Evolutionary conservation across 2,329 filamentous ascomycete genomes (phyloP), one percentile per base, ranked within the genome.

Genomic region (Cylindrodendrum hubeiense): DNA sequence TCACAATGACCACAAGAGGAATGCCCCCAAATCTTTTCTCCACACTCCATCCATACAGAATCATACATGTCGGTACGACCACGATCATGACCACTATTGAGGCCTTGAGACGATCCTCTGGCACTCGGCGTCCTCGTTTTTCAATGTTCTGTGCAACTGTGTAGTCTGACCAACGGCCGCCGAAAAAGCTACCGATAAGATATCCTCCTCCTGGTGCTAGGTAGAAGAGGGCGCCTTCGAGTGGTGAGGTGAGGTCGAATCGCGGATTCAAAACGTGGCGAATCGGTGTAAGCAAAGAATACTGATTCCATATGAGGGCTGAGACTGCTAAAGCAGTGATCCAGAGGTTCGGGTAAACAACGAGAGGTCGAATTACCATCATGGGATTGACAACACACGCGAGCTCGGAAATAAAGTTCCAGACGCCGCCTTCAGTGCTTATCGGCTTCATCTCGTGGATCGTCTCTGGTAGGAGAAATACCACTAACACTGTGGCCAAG

Each of bases 261-360:
- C 91, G 87, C 0, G 91, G 90, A 71, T 93, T 93, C 19, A 93
- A 82, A 13, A 92, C 87, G 71, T 91, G 92, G 26, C 90, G 88
- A 64, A 93, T 92, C 0, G 88, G 88, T 0, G 89, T 92, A 8
- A 92, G 82, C 1, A 92, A 84, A 3, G 84, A 85, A 77, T 93
- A 93, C 80, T 92, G 91, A 77, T 92, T 93, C 89, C 89, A 93
- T 15, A 93, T 86, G 0, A 93, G 81, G 19, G 85, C 82, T 2
- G 85, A 87, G 13, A 86, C 86, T 1, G 89, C 88, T 2, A 91
- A 72, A 1, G 85, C 87, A 21, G 83, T 83, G 66, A 88, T 80
- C 43, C 90, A 80, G 2, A 93, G 82, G 68, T 92, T 92, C 0
- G 90, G 90, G 70, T 91, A 91, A 2, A 81, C 39, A 26, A 62